A percentile compares a stretch with the other conserved stretches of the same genome.
Evolutionary conservation across 73 alveolate species (phyloP).

Genomic region (Paramecium sexaurelia): DNA sequence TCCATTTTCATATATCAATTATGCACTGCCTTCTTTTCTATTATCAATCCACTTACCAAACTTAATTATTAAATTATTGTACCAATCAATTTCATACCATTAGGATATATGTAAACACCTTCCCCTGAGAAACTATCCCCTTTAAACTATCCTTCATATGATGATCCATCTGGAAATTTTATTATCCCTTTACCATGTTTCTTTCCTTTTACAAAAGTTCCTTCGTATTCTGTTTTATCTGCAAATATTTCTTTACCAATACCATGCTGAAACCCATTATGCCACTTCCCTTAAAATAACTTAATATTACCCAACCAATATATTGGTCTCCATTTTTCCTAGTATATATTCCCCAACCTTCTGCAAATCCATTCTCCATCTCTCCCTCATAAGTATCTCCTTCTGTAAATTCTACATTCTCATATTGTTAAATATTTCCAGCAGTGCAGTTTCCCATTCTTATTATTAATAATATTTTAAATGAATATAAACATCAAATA

Average conservation of each 20-base stretch:
- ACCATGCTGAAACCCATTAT: slow-evolving; percentile 39
- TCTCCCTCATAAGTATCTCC: neutral
- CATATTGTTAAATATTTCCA: neutral
- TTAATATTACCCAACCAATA: neutral
- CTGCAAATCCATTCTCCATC: neutral
- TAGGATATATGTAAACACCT: slow-evolving; percentile 72
- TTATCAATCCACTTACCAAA: slow-evolving; percentile 1
- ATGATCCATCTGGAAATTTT: slow-evolving; percentile 80
- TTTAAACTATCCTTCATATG: slow-evolving; percentile 80
- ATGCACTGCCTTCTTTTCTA: neutral
- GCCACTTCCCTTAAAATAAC: neutral
- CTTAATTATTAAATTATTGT: neutral
- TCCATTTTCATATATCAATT: neutral
- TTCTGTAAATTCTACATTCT: neutral
- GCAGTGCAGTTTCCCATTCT: neutral
- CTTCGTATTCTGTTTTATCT: slow-evolving; percentile 46
- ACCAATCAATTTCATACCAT: slow-evolving; percentile 77
- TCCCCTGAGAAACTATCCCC: slow-evolving; percentile 78
- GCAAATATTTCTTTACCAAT: slow-evolving; percentile 19
- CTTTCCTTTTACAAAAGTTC: slow-evolving; percentile 38
- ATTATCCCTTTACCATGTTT: slow-evolving; percentile 80
- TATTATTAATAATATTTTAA: neutral
- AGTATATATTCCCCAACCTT: neutral
- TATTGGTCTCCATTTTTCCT: neutral
- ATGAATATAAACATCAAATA: neutral